phyloP scores from a whole-genome alignment of 768 basidiomycete species.

The Tricholomella constricta region DNA sequence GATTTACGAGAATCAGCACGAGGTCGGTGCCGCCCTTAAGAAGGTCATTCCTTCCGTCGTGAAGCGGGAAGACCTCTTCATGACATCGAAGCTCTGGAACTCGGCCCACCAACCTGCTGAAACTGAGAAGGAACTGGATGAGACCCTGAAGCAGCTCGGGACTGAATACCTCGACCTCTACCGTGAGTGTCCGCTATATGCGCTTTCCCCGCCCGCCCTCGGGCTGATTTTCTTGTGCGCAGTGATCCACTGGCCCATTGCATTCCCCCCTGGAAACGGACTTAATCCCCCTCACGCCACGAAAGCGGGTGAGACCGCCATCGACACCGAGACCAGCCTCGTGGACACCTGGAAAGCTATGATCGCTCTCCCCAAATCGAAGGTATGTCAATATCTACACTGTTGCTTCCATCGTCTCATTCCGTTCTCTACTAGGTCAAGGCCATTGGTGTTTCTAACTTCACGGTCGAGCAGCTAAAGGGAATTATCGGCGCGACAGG shows the following conservation, averaged over 20 bases:
- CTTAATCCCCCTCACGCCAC: constrained; percentile 53
- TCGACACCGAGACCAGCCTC: constrained; percentile 62
- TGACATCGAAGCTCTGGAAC: constrained; percentile 87
- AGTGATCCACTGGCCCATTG: constrained; percentile 84
- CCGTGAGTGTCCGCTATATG: constrained; percentile 40
- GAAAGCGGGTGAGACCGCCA: constrained; percentile 45
- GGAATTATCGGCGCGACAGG: constrained; percentile 70
- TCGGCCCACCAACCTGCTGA: constrained; percentile 61
- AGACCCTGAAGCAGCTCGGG: constrained; percentile 72
- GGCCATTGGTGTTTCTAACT: constrained; percentile 84
- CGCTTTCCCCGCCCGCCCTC: not conserved
- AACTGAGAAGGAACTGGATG: constrained; percentile 75
- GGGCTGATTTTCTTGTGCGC: not conserved
- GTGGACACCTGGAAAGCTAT: constrained; percentile 85
- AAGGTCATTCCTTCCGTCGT: constrained; percentile 78
- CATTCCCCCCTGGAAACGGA: constrained; percentile 61
- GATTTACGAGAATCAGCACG: constrained; percentile 80
- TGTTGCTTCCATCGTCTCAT: not conserved
- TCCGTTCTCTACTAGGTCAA: constrained; percentile 45
- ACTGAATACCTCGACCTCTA: constrained; percentile 82
- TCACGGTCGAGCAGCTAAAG: constrained; percentile 63
- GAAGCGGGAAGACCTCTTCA: constrained; percentile 78
- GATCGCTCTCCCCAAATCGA: constrained; percentile 68
- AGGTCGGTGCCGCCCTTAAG: constrained; percentile 73
- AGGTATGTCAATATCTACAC: constrained; percentile 42